Evolutionary conservation across 371 early-diverging fungal genomes (phyloP).

Genomic region (Rhizopus stolonifer): DNA sequence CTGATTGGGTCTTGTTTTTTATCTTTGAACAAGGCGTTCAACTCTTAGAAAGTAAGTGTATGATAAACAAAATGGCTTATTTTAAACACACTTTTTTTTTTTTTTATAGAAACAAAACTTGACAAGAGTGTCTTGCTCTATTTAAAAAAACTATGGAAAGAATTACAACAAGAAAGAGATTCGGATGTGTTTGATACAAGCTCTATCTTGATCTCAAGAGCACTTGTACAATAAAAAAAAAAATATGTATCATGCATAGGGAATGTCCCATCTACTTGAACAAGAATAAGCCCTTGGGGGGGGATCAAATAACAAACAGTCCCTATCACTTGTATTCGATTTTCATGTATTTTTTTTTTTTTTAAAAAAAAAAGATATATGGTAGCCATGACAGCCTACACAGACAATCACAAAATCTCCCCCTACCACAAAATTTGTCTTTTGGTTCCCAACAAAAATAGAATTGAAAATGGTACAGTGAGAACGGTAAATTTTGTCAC

Average conservation of each 20-base stretch:
- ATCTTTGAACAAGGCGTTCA: neutral
- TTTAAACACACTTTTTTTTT: neutral
- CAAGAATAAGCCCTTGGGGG: conserved; percentile 33
- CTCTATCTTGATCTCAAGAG: neutral
- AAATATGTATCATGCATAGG: conserved; percentile 41
- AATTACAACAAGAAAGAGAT: neutral
- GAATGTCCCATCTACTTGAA: conserved; percentile 42
- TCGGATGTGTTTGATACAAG: neutral
- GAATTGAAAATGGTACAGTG: too few species aligned
- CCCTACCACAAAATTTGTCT: too few species aligned
- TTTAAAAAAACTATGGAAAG: neutral
- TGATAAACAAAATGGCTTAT: neutral
- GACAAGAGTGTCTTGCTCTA: neutral
- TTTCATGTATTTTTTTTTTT: too few species aligned
- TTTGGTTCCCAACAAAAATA: too few species aligned
- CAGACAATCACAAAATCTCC: too few species aligned
- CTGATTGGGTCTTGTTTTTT: neutral
- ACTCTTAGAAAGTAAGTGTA: neutral
- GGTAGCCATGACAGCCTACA: too few species aligned
- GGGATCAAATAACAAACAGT: too few species aligned
- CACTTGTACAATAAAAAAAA: neutral
- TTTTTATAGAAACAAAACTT: neutral
- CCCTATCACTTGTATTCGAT: too few species aligned
- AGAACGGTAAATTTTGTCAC: too few species aligned
- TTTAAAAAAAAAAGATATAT: too few species aligned